Percentiles rank a stretch among this genome's conserved stretches.
Conservation (phyloP, 192 early-diverging fungal genomes). For the Backusella psychrophila region DNA sequence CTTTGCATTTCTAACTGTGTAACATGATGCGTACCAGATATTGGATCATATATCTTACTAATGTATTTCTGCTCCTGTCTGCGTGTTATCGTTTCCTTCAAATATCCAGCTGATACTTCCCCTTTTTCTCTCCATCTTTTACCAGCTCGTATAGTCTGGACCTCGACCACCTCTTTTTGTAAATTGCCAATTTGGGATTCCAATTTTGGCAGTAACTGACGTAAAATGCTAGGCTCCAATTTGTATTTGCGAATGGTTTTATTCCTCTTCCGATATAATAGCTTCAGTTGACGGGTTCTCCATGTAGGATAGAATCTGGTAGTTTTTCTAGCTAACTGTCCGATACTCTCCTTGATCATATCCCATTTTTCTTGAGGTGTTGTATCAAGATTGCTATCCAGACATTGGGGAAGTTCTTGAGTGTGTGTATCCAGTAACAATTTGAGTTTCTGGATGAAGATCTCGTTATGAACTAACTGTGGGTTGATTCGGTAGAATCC, state of each 20-base stretch:
- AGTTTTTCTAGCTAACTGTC: neutral
- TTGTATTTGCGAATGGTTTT: neutral
- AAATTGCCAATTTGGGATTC: neutral
- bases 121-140: conserved; percentile 16
- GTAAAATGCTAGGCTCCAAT: neutral
- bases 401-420: neutral
- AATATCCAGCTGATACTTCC: no score
- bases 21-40: no score
- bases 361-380: conserved; percentile 7
- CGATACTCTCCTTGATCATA: neutral
- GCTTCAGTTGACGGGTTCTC: neutral
- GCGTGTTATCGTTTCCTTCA: no score
- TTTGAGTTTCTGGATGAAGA: neutral
- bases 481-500: conserved; percentile 23
- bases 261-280: neutral
- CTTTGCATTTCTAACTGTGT: no score
- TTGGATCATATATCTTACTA: no score
- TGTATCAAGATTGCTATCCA: neutral
- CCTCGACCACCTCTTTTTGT: neutral
- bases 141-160: neutral
- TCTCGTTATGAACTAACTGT: neutral
- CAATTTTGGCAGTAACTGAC: neutral
- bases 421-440: neutral
- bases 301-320: neutral
- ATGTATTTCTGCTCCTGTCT: no score